Evolutionary conservation across 352 stramenopile genomes (phyloP).

Genomic region (Phytophthora palmivora): DNA sequence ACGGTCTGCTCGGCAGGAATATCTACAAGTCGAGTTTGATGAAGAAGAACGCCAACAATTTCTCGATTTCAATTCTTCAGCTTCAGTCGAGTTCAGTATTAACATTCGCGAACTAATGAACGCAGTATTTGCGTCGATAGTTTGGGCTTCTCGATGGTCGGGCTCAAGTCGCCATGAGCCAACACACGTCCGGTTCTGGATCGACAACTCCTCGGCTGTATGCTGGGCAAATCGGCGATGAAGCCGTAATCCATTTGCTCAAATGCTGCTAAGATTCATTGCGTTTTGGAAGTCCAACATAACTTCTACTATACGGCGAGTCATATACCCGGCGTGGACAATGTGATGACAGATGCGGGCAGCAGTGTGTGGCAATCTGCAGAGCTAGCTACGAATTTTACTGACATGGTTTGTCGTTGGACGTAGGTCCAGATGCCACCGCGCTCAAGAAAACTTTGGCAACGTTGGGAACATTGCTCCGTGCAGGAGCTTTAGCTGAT

Average conservation of each 20-base stretch:
- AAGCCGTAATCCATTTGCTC: slow-evolving; percentile 15
- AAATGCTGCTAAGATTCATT: slow-evolving; percentile 11
- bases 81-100: not conserved
- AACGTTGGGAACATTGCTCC: slow-evolving; percentile 23
- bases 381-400: slow-evolving; percentile 2
- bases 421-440: slow-evolving; percentile 13
- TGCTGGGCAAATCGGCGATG: slow-evolving; percentile 12
- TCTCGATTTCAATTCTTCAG: not conserved
- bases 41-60: not conserved
- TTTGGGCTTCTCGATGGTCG: slow-evolving; percentile 4
- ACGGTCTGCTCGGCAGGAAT: not conserved
- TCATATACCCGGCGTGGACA: slow-evolving; percentile 2
- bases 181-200: slow-evolving; percentile 14
- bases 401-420: slow-evolving; percentile 19
- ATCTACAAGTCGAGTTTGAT: slow-evolving; percentile 16
- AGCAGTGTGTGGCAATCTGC: slow-evolving; percentile 26
- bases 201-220: slow-evolving; percentile 15
- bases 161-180: not conserved
- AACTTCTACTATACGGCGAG: slow-evolving; percentile 9
- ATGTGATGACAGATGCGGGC: slow-evolving; percentile 9
- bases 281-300: slow-evolving; percentile 9
- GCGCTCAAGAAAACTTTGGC: slow-evolving; percentile 17
- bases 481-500: slow-evolving; percentile 14
- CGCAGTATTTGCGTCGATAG: slow-evolving; percentile 1
- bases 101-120: slow-evolving; percentile 5